These are phyloP conservation scores for Sporothrix pseudoabietina DNA, from an alignment of 2,329 filamentous ascomycete species.

Conservation along the genomic window DNA sequence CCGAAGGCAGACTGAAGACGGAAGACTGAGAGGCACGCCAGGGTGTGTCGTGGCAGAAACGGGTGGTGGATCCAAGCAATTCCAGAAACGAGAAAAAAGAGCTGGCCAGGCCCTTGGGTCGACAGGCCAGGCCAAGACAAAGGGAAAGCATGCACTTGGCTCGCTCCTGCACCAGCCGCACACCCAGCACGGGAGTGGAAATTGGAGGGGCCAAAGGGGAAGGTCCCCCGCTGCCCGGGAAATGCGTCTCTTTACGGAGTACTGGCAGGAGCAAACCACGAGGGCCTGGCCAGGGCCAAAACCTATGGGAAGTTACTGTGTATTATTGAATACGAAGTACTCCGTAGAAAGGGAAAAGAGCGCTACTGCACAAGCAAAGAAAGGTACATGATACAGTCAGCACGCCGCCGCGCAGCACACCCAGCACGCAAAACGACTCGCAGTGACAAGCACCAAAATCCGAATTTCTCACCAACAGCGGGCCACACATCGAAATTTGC, in stretches of 20 bases:
- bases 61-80: constrained; percentile 13
- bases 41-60: constrained; percentile 24
- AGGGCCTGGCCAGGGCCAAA: not conserved
- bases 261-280: not conserved
- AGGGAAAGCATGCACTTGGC: constrained; percentile 18
- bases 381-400: not conserved
- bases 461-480: not conserved
- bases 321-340: too few species aligned
- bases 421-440: not conserved
- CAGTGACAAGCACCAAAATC: not conserved
- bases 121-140: constrained; percentile 13
- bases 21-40: not conserved
- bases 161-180: constrained; percentile 21
- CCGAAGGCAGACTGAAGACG: not conserved
- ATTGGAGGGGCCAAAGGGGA: constrained; percentile 31
- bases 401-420: constrained; percentile 4
- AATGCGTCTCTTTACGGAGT: constrained; percentile 27
- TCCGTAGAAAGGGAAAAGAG: too few species aligned
- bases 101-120: constrained; percentile 22
- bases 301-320: too few species aligned
- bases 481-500: not conserved
- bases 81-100: constrained; percentile 19
- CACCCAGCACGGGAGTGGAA: constrained; percentile 26
- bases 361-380: not conserved
- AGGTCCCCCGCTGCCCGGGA: constrained; percentile 26